Evolutionary conservation across 148 eudicot species (phyloP), one percentile per base, ranked within the genome.

Genomic region (Silene latifolia): DNA sequence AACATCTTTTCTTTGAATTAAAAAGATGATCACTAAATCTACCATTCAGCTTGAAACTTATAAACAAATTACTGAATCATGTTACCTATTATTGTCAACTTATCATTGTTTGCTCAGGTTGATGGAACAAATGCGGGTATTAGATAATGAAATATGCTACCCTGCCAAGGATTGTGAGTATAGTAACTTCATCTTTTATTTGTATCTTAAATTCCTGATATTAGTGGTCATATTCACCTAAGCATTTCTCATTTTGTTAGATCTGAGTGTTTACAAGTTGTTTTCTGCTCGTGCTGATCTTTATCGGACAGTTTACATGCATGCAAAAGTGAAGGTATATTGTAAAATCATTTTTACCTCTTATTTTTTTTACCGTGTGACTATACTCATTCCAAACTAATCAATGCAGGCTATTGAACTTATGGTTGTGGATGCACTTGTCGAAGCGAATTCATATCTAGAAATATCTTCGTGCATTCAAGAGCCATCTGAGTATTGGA

Each of bases 401-500:
- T 44, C 25, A 39, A 58, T 74, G 64, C 89, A 91, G 98, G 98
- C 97, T 63, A 82, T 93, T 74, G 98, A 91, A 76, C 87, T 91
- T 56, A 93, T 93, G 98, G 80, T 93, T 73, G 86, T 82, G 25
- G 98, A 93, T 88, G 98, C 98, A 29, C 78, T 93, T 42, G 78
- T 88, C 47, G 76, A 84, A 79, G 98, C 98, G 73, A 87, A 93
- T 77, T 77, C 79, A 47, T 82, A 83, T 79, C 89, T 93, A 54
- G 83, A 82, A 56, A 81, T 91, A 51, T 77, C 91, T 76, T 85
- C 89, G 23, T 80, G 76, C 78, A 82, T 93, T 72, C 87, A 86
- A 64, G 95, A 91, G 53, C 97, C 98, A 61, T 85, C 93, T 79
- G 82, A 91, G 76, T 93, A 85, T 79, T 93, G 97, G 95, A 91